phyloP scores from a whole-genome alignment of 2,329 filamentous ascomycete genomes.

The Penicillium sclerotiorum region DNA sequence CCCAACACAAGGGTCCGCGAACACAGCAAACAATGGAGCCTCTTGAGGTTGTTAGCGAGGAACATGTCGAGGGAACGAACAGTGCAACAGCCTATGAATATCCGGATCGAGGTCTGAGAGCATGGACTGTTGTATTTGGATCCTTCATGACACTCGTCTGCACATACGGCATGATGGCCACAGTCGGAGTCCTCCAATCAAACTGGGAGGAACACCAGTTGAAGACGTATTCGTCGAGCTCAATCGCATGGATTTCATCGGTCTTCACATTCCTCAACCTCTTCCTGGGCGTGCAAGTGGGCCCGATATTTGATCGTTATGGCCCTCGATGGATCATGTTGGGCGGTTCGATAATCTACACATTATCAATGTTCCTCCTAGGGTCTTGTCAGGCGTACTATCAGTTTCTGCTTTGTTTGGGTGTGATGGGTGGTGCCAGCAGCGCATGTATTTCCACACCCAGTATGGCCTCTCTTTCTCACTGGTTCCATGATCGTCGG shows the following conservation, averaged over 20 bases:
- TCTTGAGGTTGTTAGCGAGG: background rate
- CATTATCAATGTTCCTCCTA: slow-evolving; percentile 49
- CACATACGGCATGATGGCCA: slow-evolving; percentile 19
- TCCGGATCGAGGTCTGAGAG: slow-evolving; percentile 2
- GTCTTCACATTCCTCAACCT: slow-evolving; percentile 50
- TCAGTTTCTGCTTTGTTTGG: slow-evolving; percentile 50
- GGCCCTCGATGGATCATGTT: slow-evolving; percentile 47
- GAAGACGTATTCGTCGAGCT: slow-evolving; percentile 42
- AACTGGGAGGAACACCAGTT: slow-evolving; percentile 52
- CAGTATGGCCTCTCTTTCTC: slow-evolving; percentile 39
- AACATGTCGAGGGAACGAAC: background rate
- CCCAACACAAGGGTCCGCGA: too few relatives aligned
- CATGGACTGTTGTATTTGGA: slow-evolving; percentile 7
- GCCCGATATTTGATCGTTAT: slow-evolving; percentile 53
- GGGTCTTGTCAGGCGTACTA: slow-evolving; percentile 52
- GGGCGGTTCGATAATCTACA: slow-evolving; percentile 39
- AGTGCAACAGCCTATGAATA: background rate
- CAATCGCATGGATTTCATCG: slow-evolving; percentile 55
- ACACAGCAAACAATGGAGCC: background rate
- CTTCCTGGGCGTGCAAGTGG: slow-evolving; percentile 51
- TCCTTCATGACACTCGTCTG: slow-evolving; percentile 3
- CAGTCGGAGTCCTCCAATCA: slow-evolving; percentile 52
- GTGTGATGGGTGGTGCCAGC: slow-evolving; percentile 37
- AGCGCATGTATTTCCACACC: slow-evolving; percentile 41
- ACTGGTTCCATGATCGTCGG: slow-evolving; percentile 39